Percentiles rank a stretch among this genome's conserved stretches.
phyloP scores from a whole-genome alignment of 2,329 filamentous ascomycete genomes.

The Emericellopsis cladophorae region DNA sequence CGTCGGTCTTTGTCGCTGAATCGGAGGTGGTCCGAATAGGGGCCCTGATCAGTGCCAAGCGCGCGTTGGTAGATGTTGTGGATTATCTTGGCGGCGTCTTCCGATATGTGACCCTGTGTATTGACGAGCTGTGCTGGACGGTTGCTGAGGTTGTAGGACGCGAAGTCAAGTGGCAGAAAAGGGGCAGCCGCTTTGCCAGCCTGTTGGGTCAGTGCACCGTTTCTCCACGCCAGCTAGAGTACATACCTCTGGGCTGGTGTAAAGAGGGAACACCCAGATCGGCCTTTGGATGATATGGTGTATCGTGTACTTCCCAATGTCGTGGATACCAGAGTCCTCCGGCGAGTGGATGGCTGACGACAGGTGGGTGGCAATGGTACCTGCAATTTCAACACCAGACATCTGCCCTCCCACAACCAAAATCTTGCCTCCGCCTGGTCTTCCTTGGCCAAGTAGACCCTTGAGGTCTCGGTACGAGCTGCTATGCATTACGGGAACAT shows the following conservation, averaged over 20 bases:
- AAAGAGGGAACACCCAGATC: slow-evolving; percentile 57
- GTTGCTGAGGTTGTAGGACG: slow-evolving; percentile 56
- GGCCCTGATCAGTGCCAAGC: slow-evolving; percentile 41
- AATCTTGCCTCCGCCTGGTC: slow-evolving; percentile 41
- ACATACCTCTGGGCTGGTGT: slow-evolving; percentile 32
- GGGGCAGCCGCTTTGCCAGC: slow-evolving; percentile 34
- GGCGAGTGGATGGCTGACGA: slow-evolving; percentile 50
- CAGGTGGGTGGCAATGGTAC: slow-evolving; percentile 57
- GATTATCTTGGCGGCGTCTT: slow-evolving; percentile 38
- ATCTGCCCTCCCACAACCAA: slow-evolving; percentile 71
- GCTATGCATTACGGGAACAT: slow-evolving; percentile 51
- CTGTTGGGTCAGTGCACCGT: slow-evolving; percentile 18
- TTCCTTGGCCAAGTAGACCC: slow-evolving; percentile 26
- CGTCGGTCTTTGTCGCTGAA: slow-evolving; percentile 25
- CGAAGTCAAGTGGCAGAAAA: slow-evolving; percentile 62
- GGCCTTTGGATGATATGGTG: slow-evolving; percentile 59
- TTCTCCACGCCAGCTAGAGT: background rate
- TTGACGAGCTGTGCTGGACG: slow-evolving; percentile 48
- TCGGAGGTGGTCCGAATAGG: slow-evolving; percentile 29
- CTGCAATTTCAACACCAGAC: slow-evolving; percentile 68
- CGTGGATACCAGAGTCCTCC: slow-evolving; percentile 20
- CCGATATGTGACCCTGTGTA: slow-evolving; percentile 49
- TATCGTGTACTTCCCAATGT: slow-evolving; percentile 40
- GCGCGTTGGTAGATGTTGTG: slow-evolving; percentile 36
- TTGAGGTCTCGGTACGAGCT: slow-evolving; percentile 48